Evolutionary conservation across 345 rosid genomes (phyloP), one percentile per base, ranked within the genome.

Genomic region (Alliaria petiolata): DNA sequence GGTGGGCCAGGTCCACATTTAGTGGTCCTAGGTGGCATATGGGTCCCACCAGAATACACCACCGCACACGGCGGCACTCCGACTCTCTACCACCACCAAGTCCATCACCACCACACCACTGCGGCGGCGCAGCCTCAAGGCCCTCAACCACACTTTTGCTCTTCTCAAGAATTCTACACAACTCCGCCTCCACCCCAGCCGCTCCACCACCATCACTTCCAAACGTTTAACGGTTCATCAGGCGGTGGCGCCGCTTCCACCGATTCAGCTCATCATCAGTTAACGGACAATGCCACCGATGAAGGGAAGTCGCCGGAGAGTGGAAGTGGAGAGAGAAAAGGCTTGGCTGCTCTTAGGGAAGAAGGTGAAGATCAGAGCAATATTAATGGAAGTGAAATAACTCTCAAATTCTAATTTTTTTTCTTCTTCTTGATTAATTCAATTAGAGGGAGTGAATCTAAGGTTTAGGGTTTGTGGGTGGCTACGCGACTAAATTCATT

Each of bases 11-110:
- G 86, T 5, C 86, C 93, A 1, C 97, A 83, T 78, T 81, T 95
- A 15, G 91, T 95, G 10, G 93, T 95, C 79, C 79, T 93, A 66
- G 97, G 97, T 8, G 81, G 96, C 60, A 89, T 95, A 33, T 95
- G 96, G 99, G 95, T 95, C 58, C 96, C 97, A 11, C 89, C 93
- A 0, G 99, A 95, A 52, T 95, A 95, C 56, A 90, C 97, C 64
- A 81, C 90, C 46, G 82, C 86, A 43, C 85, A 86, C 67, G 71
- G 79, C 20, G 92, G 89, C 15, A 60, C 77, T 17, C 70, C 87
- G 4, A 51, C 89, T 20, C 77, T 87, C 50, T 91, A 91, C 66
- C 81, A 78, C 69, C 81, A 77, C 60, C 75, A 68, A 76, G 89
- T 89, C 55, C 77, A 72, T 64, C 81, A 77, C 65, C 80, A 70